Base-by-base conservation (phyloP, 768 basidiomycete genomes). In the Pleurotus cornucopiae region DNA sequence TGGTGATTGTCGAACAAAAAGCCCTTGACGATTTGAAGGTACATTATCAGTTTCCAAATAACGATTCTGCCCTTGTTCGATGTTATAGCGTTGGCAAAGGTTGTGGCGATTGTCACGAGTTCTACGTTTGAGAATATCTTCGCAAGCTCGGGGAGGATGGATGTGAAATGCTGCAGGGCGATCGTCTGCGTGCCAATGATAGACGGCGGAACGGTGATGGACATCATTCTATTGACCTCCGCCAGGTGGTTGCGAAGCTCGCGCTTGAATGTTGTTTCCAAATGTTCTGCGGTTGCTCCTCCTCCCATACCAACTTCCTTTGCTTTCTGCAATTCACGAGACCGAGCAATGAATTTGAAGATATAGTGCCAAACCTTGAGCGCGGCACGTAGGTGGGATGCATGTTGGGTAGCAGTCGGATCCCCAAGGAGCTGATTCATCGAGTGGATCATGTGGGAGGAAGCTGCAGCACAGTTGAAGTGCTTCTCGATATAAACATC, bases 331-430 rank as follows among this genome's bases (percentile, higher is more conserved):
- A 96, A 68, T 63, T 94, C 92, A 37, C 94, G 78, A 2, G 94
- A 88, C n/a, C 91, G 82, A 13, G 90, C 85, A 64, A 97, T 89
- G 71, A 98, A 92, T 67, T 91, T 91, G 83, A 98, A 92, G 62
- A 98, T 85, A 66, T 95, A 93, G 65, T 94, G 89, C 94, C 94
- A 96, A 26, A 98, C 96, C 69, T 98, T 98, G 58, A 98, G 76
- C 13, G 94, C 90, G 9, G 92, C 86, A 34, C 95, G 86, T 55
- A 98, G 79, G 4, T 83, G 81, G 14, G 89, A 86, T 0, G 89
- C 93, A 2, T 81, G 83, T 20, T 91, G 89, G 6, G 76, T 72
- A 18, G 84, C 80, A 0, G 86, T 83, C 11, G 92, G 91, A 62
- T 88, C 82, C 37, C 75, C 74, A 40, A 98, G 76, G 12, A 97